Evolutionary conservation across 306 rosid species (phyloP).

Genomic region (Mimosa pudica): DNA sequence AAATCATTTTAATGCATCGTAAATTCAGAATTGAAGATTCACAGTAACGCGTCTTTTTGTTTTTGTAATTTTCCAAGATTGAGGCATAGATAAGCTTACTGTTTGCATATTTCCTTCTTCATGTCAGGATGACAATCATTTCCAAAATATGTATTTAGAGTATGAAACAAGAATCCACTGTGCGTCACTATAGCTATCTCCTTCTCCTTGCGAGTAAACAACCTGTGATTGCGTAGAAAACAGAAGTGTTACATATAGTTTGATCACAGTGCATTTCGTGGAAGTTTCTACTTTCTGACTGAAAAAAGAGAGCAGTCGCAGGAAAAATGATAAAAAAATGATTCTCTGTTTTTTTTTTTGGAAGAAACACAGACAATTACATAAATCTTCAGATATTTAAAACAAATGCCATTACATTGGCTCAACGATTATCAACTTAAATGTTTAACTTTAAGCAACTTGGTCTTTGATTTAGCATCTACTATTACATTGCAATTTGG

Average conservation of each 20-base stretch:
- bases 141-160: constrained; percentile 55
- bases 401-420: not conserved
- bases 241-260: not conserved
- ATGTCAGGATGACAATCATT: constrained; percentile 73
- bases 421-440: constrained; percentile 11
- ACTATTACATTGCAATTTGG: not conserved
- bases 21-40: not conserved
- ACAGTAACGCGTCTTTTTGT: not conserved
- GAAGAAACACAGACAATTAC: not conserved
- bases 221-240: constrained; percentile 49
- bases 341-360: not conserved
- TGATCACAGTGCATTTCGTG: not conserved
- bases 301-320: not conserved
- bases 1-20: not conserved
- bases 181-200: constrained; percentile 92
- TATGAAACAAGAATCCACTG: constrained; percentile 78
- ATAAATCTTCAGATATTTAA: constrained; percentile 3
- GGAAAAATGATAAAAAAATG: not conserved
- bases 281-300: constrained; percentile 12
- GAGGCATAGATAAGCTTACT: constrained; percentile 50
- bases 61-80: constrained; percentile 2
- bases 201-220: constrained; percentile 82
- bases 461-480: constrained; percentile 9
- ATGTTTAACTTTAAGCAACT: constrained; percentile 15
- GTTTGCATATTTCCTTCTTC: constrained; percentile 79